These are phyloP conservation scores for Phaeosphaeria sp. DNA, from an alignment of 2,329 filamentous ascomycete species.

Conservation along the genomic window DNA sequence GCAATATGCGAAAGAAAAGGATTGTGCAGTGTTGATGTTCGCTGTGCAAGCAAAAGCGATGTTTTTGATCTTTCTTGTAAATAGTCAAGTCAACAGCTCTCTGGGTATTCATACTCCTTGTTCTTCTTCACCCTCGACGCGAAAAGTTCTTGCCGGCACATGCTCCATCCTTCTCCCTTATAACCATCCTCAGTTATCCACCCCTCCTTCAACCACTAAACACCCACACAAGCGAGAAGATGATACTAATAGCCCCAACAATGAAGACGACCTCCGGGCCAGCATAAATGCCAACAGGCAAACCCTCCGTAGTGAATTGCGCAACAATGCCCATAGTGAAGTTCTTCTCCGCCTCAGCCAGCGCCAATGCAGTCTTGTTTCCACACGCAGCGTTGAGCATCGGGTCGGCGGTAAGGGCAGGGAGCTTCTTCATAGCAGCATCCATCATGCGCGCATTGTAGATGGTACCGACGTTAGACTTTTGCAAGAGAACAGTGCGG, in stretches of 20 bases:
- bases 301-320: constrained; percentile 37
- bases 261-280: constrained; percentile 29
- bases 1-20: not conserved
- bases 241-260: constrained; percentile 15
- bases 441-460: constrained; percentile 51
- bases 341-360: constrained; percentile 53
- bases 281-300: constrained; percentile 38
- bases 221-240: constrained; percentile 35
- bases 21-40: not conserved
- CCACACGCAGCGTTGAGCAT: constrained; percentile 54
- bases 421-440: constrained; percentile 47
- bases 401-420: constrained; percentile 49
- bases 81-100: not conserved
- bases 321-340: constrained; percentile 53
- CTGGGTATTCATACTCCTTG: not conserved
- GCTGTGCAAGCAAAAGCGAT: not conserved
- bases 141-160: not conserved
- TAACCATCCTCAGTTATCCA: not conserved
- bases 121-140: not conserved
- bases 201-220: constrained; percentile 17
- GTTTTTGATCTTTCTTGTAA: not conserved
- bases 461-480: constrained; percentile 52
- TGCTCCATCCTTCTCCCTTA: not conserved
- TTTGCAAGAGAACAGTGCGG: constrained; percentile 55
- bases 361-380: constrained; percentile 54